These are phyloP conservation scores for Auricularia sp. DNA, from an alignment of 768 basidiomycete genomes.

Conservation along the genomic window DNA sequence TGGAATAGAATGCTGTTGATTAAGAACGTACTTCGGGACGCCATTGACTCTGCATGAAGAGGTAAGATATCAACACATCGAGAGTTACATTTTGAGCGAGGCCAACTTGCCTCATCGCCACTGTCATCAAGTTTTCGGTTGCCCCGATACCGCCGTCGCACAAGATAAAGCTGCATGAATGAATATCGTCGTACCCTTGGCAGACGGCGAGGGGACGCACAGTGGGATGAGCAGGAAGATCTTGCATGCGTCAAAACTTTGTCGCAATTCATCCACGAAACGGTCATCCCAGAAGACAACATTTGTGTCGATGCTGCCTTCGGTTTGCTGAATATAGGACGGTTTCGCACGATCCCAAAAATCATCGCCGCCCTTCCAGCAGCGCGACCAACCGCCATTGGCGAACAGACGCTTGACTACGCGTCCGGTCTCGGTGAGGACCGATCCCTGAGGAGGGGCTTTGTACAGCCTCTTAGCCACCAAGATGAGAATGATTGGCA, in stretches of 20 bases:
- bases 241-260: slow-evolving; percentile 19
- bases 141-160: slow-evolving; percentile 20
- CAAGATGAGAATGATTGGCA: slow-evolving; percentile 19
- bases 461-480: slow-evolving; percentile 17
- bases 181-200: background rate
- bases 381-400: slow-evolving; percentile 11
- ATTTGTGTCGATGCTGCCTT: slow-evolving; percentile 12
- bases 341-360: slow-evolving; percentile 24
- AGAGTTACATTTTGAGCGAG: too few species aligned
- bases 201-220: slow-evolving; percentile 13
- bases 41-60: slow-evolving; percentile 10
- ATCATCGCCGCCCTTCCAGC: slow-evolving; percentile 14
- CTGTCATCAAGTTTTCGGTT: slow-evolving; percentile 17
- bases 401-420: slow-evolving; percentile 15
- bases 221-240: slow-evolving; percentile 17
- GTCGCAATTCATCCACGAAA: slow-evolving; percentile 22
- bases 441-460: slow-evolving; percentile 22
- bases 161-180: background rate
- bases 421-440: slow-evolving; percentile 17
- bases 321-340: slow-evolving; percentile 11
- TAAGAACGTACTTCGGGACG: slow-evolving; percentile 19
- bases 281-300: slow-evolving; percentile 21
- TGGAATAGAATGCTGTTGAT: slow-evolving; percentile 13
- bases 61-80: too few species aligned
- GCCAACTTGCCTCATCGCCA: slow-evolving; percentile 12